phyloP scores from a whole-genome alignment of 306 rosid genomes.

The Vigna reflexopilosa region DNA sequence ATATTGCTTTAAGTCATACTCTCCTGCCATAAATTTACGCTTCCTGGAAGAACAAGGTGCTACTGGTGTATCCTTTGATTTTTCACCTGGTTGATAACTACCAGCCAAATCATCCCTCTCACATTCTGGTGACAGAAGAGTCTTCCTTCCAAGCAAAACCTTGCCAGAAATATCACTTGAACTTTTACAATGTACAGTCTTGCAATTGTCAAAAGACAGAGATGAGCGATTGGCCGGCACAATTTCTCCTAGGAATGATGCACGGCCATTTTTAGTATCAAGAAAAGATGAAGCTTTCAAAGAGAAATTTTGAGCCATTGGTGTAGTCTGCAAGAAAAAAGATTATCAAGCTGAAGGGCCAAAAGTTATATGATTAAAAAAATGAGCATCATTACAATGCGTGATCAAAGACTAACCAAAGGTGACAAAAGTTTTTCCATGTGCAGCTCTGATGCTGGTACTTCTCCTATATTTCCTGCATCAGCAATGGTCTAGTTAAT shows the following conservation, averaged over 20 bases:
- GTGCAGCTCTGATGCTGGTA: constrained; percentile 47
- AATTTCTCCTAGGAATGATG: constrained; percentile 57
- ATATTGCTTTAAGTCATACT: constrained; percentile 51
- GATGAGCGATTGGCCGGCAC: constrained; percentile 89
- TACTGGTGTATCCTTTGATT: constrained; percentile 45
- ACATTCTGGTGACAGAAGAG: constrained; percentile 48
- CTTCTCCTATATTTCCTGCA: constrained; percentile 56
- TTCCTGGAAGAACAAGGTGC: constrained; percentile 69
- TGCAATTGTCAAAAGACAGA: constrained; percentile 59
- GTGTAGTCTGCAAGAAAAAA: constrained; percentile 59
- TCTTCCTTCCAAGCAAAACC: constrained; percentile 51
- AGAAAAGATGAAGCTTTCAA: constrained; percentile 48
- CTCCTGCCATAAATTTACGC: constrained; percentile 63
- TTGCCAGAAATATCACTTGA: constrained; percentile 47
- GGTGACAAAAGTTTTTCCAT: constrained; percentile 49
- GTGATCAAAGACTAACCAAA: constrained; percentile 53
- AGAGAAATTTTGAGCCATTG: constrained; percentile 48
- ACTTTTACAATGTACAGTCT: constrained; percentile 47
- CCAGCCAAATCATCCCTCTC: constrained; percentile 53
- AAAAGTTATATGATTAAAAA: constrained; percentile 36
- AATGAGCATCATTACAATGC: constrained; percentile 22
- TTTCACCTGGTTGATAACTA: constrained; percentile 52
- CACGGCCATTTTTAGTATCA: constrained; percentile 46
- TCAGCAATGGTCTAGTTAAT: constrained; percentile 38
- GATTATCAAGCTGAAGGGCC: constrained; percentile 43